Evolutionary conservation across 2,329 filamentous ascomycete species (phyloP), one percentile per base, ranked within the genome.

Genomic region (Trichoderma sp.): DNA sequence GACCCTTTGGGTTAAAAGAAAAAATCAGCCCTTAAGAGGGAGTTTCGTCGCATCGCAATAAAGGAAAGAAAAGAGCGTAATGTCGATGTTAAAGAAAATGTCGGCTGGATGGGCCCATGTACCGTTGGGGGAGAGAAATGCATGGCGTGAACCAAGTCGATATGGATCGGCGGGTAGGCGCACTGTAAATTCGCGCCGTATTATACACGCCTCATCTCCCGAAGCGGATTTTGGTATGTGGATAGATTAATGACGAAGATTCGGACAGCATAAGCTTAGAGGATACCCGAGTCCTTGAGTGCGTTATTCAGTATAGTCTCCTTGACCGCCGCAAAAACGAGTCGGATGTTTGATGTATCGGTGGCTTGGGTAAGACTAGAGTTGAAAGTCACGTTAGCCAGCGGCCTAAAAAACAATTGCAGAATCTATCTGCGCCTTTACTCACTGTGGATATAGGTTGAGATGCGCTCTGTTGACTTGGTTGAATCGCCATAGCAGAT

Each of bases 271-370:
- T 72, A 59, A 50, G 72, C 75, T 92, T 83, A 94, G 77, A 99
- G 89, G 81, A 99, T 98, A 76, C 96, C 96, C 26, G 96, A 98
- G 82, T 99, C 96, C 84, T 97, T 98, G 76, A 99, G 88, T 62
- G 96, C 96, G 81, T 99, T 99, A 82, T 98, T 97, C 76, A 99
- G 85, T 78, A 99, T 99, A 39, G 96, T 99, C 84, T 99, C 96
- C 82, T 99, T 99, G 73, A 99, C 96, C 9, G 96, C 96, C 39
- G 95, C 96, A 82, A 99, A 99, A 62, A 99, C 96, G 47, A 99
- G 88, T 75, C 96, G 93, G 78, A 99, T 98, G 79, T 99, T 99
- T 67, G 95, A 98, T 4, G 96, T 99, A 81, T 99, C 96, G 74
- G 96, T 99, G 59, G 96, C 96, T 92, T 99, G 96, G 39, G 96